Evolutionary conservation across 768 basidiomycete species (phyloP), one percentile per base, ranked within the genome.

Genomic region (Auriscalpium vulgare): DNA sequence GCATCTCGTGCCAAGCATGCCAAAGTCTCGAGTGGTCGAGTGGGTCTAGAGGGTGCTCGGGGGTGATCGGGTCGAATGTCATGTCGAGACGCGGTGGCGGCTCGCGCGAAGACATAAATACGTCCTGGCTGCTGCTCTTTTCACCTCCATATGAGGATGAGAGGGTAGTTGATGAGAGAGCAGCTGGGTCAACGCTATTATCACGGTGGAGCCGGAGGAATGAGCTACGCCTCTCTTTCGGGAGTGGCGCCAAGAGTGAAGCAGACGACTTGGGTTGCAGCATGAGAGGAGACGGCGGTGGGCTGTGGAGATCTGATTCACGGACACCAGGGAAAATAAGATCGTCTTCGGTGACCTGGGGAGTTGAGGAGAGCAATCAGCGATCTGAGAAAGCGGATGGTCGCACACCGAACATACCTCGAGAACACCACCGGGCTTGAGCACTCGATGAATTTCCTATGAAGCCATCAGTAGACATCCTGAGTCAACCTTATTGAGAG

Each of bases 261-360:
- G 40, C 40, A 17, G 13, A 17, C 17, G 40, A 4, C 14, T 14
- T 43, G 17, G 40, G 40, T 8, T 13, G 40, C 4, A 43, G 40
- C 10, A 17, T 43, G 17, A 11, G 17, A 21, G 11, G 40, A 9
- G n/a, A 58, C 48, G 59, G 14, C 52, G 40, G 29, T 50, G 60
- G 53, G 61, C 59, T 53, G 49, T 61, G 59, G 16, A 8, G 40
- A 38, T 40, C 40, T 37, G 21, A 38, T 49, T 17, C 40, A 3
- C 34, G 35, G n/a, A 68, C 66, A 57, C 75, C 80, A 8, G 87
- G 87, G 64, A 89, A 89, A 48, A 87, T 74, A 8, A 83, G 74
- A 63, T 88, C 86, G 56, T 90, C 87, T 66, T 88, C 87, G 38
- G 88, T 78, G 9, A 88, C 72, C 87, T 88, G 51, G 37, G 13